Evolutionary conservation across 2,329 filamentous ascomycete genomes (phyloP), one percentile per base, ranked within the genome.

Genomic region (Exophiala sp.): DNA sequence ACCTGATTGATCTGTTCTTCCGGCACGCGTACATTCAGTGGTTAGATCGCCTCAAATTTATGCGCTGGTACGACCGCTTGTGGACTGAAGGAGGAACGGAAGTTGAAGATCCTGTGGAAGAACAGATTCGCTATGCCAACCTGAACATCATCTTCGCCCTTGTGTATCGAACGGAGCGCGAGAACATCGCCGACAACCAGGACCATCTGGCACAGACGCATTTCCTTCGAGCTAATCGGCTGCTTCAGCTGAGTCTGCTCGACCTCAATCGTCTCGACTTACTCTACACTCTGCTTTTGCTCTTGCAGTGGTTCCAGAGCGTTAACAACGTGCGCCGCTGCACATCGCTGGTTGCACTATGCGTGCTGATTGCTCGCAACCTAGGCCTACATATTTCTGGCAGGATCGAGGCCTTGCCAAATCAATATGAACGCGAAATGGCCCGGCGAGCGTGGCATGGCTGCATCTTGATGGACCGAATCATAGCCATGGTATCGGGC

Each of bases 121-220:
- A 77, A 51, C 69, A 69, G 4, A 66, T 75, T 40, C 70, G 75
- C 9, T 68, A 77, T 48, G 71, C 72, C 34, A 75, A 69, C 0
- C 64, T 78, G 8, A 77, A 78, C 29, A 68, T 76, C 14, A 70
- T 78, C 1, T 72, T 78, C 35, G 76, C 76, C 0, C 63, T 78
- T 1, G 59, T 77, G 1, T 63, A 71, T 1, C 75, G 78, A 49
- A 71, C 70, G 1, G 65, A 72, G 14, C 60, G 67, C 0, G 65
- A 68, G 0, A 68, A 71, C 11, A 66, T 73, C 38, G 63, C 74
- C 11, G 73, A 76, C 18, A 64, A 69, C 3, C 68, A 69, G 0
- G 74, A 74, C 18, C 69, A 70, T 32, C 29, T 47, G 29, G 11
- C 45, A 14, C 2, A 38, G 7, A 63, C 64, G 0, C 78, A 74